Evolutionary conservation across 129 eudicot species (phyloP).

Genomic region (Saussurea involucrata): DNA sequence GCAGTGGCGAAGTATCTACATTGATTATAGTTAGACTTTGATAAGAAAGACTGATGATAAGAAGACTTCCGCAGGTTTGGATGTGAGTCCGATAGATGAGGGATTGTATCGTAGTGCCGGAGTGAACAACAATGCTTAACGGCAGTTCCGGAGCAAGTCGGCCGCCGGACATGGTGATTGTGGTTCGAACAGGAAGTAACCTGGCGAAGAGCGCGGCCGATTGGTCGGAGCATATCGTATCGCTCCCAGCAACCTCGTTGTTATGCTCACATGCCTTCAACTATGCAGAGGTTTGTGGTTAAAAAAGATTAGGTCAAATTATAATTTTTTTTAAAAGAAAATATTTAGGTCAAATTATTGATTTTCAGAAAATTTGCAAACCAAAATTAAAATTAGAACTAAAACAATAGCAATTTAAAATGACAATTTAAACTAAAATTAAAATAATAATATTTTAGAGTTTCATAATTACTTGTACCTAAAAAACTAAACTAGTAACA

Average conservation of each 20-base stretch:
- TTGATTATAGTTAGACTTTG: slow-evolving; percentile 15
- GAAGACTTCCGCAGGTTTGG: slow-evolving; percentile 10
- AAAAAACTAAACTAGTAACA: no score
- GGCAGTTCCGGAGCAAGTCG: slow-evolving; percentile 8
- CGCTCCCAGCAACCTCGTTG: not conserved
- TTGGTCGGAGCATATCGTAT: slow-evolving; percentile 34
- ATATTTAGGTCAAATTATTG: no score
- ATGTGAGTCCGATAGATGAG: not conserved
- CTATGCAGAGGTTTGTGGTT: not conserved
- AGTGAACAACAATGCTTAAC: not conserved
- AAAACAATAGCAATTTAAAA: no score
- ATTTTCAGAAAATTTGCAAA: no score
- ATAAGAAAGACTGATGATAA: not conserved
- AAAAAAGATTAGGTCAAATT: slow-evolving; percentile 2
- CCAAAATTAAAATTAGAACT: no score
- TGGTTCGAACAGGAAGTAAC: slow-evolving; percentile 7
- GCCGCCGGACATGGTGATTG: slow-evolving; percentile 26
- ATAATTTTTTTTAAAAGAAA: not conserved
- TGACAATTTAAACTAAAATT: no score
- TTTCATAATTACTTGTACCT: no score
- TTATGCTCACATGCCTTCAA: not conserved
- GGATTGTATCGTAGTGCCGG: slow-evolving; percentile 13
- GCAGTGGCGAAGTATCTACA: slow-evolving; percentile 20
- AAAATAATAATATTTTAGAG: no score
- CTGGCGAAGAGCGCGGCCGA: slow-evolving; percentile 33